Evolutionary conservation across 2,329 filamentous ascomycete genomes (phyloP), one percentile per base, ranked within the genome.

Genomic region (Endothia cerciana): DNA sequence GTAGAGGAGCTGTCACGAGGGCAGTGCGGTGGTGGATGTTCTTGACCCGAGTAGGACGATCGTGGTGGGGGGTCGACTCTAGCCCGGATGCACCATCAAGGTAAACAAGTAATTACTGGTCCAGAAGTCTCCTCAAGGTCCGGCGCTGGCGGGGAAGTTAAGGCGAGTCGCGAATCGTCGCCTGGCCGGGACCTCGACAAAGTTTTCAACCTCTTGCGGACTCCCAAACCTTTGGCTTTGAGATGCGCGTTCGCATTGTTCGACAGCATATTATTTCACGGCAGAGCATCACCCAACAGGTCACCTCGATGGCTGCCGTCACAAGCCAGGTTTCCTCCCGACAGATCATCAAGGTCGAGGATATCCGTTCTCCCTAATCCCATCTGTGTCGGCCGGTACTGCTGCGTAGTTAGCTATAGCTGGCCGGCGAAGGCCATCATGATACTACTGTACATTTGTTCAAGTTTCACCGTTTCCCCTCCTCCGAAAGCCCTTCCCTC

Each of bases 61-160:
- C 51, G 28, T 60, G 19, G 51, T 38, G 51, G 30, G 60, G 33
- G 60, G 60, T 38, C 25, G 60, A 63, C 60, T 63, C 49, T 63
- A 17, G 47, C 51, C 60, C 60, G 49, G 6, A 36, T 43, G 38
- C 22, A 7, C 15, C 17, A 8, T 55, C 19, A 28, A 36, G 28
- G 28, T 19, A 15, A n/a, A 5, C 4, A 17, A 13, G 17, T 22
- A 45, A n/a, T 6, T 6, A 51, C 47, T 15, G 25, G 22, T 45
- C 60, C 25, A 62, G 7, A 30, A 45, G 11, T 49, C 60, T 57
- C 60, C 60, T 63, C 60, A 63, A 25, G 19, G 11, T 13, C 30
- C n/a, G 28, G n/a, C 43, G n/a, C n/a, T 22, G 22, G 25, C 47
- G 47, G 47, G 47, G 47, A 51, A 49, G 28, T 2, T 3, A 28